These are phyloP conservation scores for Leucosporidium yakuticum DNA, from an alignment of 768 basidiomycete genomes.

Conservation along the genomic window DNA sequence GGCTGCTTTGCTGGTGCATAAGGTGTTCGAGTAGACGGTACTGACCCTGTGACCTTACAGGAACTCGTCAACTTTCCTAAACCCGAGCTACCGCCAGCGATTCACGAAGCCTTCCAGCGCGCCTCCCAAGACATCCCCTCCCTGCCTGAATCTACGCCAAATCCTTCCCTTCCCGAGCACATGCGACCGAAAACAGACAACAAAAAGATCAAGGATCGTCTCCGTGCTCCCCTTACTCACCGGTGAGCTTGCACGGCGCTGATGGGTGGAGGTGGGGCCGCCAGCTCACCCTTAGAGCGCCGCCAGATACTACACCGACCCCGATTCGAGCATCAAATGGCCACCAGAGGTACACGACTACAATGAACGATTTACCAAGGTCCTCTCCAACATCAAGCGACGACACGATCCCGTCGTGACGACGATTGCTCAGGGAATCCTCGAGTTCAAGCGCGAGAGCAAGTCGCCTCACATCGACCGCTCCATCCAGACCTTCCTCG, in stretches of 20 bases:
- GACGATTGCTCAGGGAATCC: constrained; percentile 85
- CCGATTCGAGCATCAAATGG: constrained; percentile 61
- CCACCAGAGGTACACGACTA: constrained; percentile 92
- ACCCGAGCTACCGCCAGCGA: constrained; percentile 60
- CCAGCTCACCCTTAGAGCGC: constrained; percentile 1
- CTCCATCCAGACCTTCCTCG: constrained; percentile 91
- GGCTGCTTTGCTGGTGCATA: not conserved
- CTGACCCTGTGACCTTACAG: constrained; percentile 46
- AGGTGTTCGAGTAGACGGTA: no score
- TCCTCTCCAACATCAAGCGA: constrained; percentile 80
- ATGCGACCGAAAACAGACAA: constrained; percentile 31
- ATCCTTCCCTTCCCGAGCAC: constrained; percentile 60
- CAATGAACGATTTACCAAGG: constrained; percentile 81
- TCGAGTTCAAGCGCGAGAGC: constrained; percentile 84
- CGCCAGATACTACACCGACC: constrained; percentile 74
- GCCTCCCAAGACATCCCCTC: constrained; percentile 48
- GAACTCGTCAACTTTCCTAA: constrained; percentile 83
- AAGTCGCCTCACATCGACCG: constrained; percentile 57
- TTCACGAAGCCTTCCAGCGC: constrained; percentile 60
- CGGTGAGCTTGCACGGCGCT: not conserved
- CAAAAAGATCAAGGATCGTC: constrained; percentile 8
- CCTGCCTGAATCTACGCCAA: constrained; percentile 71
- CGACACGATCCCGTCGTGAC: constrained; percentile 97
- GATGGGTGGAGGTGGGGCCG: not conserved
- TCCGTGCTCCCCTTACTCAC: not conserved